Base-by-base conservation (phyloP, 352 stramenopile genomes). In the Ochromonadaceae sp. region DNA sequence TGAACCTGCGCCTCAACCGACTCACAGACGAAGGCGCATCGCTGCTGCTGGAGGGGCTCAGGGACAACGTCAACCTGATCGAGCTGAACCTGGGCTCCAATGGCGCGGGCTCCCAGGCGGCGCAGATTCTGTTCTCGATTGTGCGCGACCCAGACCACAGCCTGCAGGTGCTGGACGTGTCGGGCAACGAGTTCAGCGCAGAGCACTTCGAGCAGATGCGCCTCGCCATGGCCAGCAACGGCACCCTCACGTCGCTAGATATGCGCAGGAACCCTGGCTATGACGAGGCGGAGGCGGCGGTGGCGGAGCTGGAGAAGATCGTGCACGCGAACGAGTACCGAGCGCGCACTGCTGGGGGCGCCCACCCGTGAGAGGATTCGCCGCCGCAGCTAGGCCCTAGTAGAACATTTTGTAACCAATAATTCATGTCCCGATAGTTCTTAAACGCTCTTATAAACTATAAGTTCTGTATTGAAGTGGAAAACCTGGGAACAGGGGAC, bases 1-100 rank as follows among this genome's bases (percentile, higher is more conserved):
- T 95, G 3, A 90, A 93, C 72, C 67, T 95, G 35, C 79, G 84
- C 0, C 69, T 95, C 35, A 95, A 96, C 65, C 77, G 86, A 14
- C 74, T 95, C 17, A 90, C 80, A 0, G 87, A 96, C 67, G 84
- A 94, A 47, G 84, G 86, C 2, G 85, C 82, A 0, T 68, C 77
- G 0, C 84, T 92, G 77, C 72, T 95, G 26, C 61, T 93, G 0
- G 83, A 95, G 69, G 86, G 85, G 0, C 56, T 90, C 17, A 67
- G 74, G 4, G 76, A 84, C 1, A 82, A 91, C 60, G 70, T 63
- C 1, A 75, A 70, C 26, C 70, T 92, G 22, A 79, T 66, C 0
- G 74, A 75, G 10, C 68, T 93, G n/a, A 90, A 92, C 62, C 70
- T 91, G 39, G 84, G 79, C 69, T 85, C 78, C 68, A 90, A 92